phyloP scores from a whole-genome alignment of 2,329 filamentous ascomycete genomes.

The Aspergillus arachidicola region DNA sequence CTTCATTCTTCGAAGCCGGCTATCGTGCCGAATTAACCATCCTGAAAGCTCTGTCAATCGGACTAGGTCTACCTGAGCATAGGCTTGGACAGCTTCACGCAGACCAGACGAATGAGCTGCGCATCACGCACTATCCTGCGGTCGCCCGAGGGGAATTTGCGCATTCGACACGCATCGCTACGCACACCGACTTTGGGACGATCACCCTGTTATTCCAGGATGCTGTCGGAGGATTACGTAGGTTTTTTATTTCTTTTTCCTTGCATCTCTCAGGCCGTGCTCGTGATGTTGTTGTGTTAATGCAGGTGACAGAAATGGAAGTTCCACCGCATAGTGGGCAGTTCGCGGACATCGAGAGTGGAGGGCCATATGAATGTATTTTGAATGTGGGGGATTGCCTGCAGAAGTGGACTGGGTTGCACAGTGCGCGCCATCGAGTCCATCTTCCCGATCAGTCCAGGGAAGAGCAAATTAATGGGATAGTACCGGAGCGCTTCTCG shows the following conservation, averaged over 20 bases:
- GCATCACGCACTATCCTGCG: constrained; percentile 18
- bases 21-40: constrained; percentile 35
- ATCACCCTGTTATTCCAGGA: constrained; percentile 23
- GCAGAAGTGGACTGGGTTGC: not conserved
- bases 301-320: not conserved
- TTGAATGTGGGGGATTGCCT: not conserved
- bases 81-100: not conserved
- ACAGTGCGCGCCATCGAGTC: not conserved
- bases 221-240: constrained; percentile 13
- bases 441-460: not conserved
- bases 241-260: not conserved
- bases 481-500: not conserved
- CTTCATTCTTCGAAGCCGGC: constrained; percentile 41
- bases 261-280: not conserved
- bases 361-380: not conserved
- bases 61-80: not conserved
- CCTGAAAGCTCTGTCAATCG: not conserved
- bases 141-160: constrained; percentile 9
- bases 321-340: not conserved
- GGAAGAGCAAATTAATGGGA: not conserved
- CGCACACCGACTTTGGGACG: constrained; percentile 19
- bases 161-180: constrained; percentile 12
- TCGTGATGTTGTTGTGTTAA: not conserved
- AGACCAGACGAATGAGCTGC: constrained; percentile 16
- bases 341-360: not conserved